phyloP scores from a whole-genome alignment of 129 eudicot species.

The Tagetes erecta region DNA sequence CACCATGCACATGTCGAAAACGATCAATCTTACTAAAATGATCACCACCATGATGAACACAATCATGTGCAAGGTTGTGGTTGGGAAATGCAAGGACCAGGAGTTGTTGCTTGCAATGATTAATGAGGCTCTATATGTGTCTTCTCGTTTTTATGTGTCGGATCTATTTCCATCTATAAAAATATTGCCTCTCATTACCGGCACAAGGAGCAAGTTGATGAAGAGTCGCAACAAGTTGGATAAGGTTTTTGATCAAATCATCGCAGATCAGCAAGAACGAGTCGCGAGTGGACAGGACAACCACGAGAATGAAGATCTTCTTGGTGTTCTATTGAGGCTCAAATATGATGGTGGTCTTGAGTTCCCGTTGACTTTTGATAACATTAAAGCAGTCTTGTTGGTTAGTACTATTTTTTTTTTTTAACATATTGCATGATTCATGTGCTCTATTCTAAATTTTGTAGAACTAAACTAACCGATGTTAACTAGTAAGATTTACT shows the following conservation, averaged over 20 bases:
- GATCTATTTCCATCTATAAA: not conserved
- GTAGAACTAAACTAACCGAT: too few relatives aligned
- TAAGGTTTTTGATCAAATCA: not conserved
- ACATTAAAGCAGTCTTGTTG: not conserved
- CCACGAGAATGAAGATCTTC: not conserved
- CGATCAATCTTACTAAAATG: not conserved
- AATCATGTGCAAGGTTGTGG: not conserved
- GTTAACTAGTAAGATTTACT: too few relatives aligned
- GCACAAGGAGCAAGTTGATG: not conserved
- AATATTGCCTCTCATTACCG: not conserved
- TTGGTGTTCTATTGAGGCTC: not conserved
- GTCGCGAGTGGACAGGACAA: not conserved
- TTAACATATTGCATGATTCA: too few relatives aligned
- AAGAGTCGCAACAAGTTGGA: not conserved
- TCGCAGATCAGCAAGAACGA: not conserved
- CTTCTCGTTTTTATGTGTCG: not conserved
- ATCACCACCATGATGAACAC: not conserved
- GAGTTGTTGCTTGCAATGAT: not conserved
- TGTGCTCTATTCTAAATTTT: not conserved
- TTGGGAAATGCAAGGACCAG: not conserved
- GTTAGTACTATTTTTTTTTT: not conserved
- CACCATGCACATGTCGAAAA: not conserved
- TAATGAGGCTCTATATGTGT: not conserved
- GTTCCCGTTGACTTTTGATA: not conserved
- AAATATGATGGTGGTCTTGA: not conserved